Conservation (phyloP, 1,284 basidiomycete species). For the Cerrena zonata region DNA sequence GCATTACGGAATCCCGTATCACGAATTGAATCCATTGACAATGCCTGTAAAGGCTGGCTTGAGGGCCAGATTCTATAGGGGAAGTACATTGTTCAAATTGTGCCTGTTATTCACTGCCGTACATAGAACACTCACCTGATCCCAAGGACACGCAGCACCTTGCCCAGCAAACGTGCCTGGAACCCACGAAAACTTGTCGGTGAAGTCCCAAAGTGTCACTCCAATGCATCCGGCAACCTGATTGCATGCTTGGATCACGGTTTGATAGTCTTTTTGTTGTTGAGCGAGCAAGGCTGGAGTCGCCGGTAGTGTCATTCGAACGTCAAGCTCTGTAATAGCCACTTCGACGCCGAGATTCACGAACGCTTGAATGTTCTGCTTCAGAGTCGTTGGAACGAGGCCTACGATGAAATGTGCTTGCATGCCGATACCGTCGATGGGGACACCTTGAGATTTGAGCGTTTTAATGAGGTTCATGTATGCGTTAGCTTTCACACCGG, state of each 20-base stretch:
- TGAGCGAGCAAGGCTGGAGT: conserved; percentile 41
- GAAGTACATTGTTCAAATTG: not conserved
- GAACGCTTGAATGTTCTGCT: conserved; percentile 41
- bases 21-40: not conserved
- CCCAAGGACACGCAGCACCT: conserved; percentile 32
- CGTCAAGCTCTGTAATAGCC: conserved; percentile 52
- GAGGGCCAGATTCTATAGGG: conserved; percentile 2
- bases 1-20: too few species aligned
- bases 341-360: conserved; percentile 48
- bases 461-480: conserved; percentile 40
- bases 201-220: conserved; percentile 47
- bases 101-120: too few species aligned
- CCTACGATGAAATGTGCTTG: conserved; percentile 50
- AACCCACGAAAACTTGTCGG: conserved; percentile 38
- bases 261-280: conserved; percentile 45
- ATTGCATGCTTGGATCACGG: conserved; percentile 40
- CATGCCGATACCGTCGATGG: conserved; percentile 48
- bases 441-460: conserved; percentile 37
- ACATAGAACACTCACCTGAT: conserved; percentile 19
- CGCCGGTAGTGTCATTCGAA: conserved; percentile 45
- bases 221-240: conserved; percentile 39
- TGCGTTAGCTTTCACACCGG: conserved; percentile 39
- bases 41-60: conserved; percentile 7
- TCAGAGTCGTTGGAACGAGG: conserved; percentile 34
- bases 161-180: conserved; percentile 31